These are phyloP conservation scores for Aspergillus spinulosporus DNA, from an alignment of 2,329 filamentous ascomycete genomes.

Conservation along the genomic window DNA sequence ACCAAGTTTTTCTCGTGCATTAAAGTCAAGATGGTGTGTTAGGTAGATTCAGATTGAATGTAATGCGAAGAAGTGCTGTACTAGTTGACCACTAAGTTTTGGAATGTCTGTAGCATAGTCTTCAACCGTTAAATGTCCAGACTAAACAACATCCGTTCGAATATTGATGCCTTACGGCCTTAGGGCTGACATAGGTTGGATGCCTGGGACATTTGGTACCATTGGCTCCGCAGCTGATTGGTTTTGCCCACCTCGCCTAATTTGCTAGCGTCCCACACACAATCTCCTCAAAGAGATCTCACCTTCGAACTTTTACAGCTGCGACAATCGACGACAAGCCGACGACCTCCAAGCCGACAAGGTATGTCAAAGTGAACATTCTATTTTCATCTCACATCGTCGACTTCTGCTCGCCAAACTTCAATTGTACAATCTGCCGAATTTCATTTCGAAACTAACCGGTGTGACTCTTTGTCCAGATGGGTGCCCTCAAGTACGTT, in stretches of 20 bases:
- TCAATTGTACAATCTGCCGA: conserved; percentile 1
- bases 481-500: conserved; percentile 99
- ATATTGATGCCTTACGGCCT: conserved; percentile 16
- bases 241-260: conserved; percentile 38
- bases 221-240: conserved; percentile 33
- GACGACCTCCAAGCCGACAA: conserved; percentile 48
- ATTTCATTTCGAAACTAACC: conserved; percentile 11
- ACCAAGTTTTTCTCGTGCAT: conserved; percentile 2
- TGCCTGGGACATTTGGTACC: conserved; percentile 25
- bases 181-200: conserved; percentile 1
- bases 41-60: not conserved
- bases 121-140: not conserved
- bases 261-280: conserved; percentile 47
- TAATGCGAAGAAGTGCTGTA: not conserved
- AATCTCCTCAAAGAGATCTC: conserved; percentile 34
- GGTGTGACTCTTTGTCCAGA: conserved; percentile 54
- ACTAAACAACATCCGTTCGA: no score
- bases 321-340: conserved; percentile 45
- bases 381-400: conserved; percentile 8
- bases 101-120: not conserved
- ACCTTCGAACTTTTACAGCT: conserved; percentile 38
- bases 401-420: conserved; percentile 11
- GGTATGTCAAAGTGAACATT: conserved; percentile 34
- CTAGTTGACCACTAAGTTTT: not conserved
- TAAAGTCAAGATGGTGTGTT: not conserved